Base-by-base conservation (phyloP, 1,284 basidiomycete species). In the Ustilago curta region DNA sequence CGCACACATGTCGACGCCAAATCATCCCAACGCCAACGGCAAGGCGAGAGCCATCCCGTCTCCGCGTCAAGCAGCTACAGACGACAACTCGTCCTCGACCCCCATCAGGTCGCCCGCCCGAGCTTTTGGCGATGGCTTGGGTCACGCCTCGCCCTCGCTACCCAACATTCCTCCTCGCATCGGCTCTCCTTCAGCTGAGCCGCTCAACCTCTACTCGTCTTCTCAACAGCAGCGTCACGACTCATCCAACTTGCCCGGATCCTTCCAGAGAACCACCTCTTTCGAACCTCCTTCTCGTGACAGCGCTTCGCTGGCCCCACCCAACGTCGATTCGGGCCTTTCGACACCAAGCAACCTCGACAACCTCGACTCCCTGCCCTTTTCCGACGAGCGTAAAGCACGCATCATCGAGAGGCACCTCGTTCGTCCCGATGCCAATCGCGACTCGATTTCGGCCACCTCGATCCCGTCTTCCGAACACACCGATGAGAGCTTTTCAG, bases 381-480 rank as follows among this genome's bases (percentile, higher is more conserved):
- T 82, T 48, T 71, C 77, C 16, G 79, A 82, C 60, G 79, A 79
- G 44, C 77, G 72, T 23, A 81, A 81, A 49, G 80, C 79, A 1
- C 60, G 70, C 32, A 82, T 82, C 62, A 76, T 82, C 47, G 75
- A 77, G 29, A 50, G 79, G 8, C 78, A 82, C 27, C 68, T 77
- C 18, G 75, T 58, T 48, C 66, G 69, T 1, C 75, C 75, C 3
- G 68, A 67, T 8, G 52, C 62, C 47, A 68, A 75, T 21, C 60
- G 64, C 47, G 73, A 67, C 16, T 77, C 75, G 37, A 54, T 70
- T 29, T 79, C 76, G 8, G 68, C 66, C 43, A 43, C 60, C 44
- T 66, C 72, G 7, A 62, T 79, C 23, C 67, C 58, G 7, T 64
- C 61, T 37, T 40, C 50, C 40, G 69, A 74, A n/a, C 40, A 69